These are phyloP conservation scores for Penicillium olsonii DNA, from an alignment of 2,329 filamentous ascomycete genomes.

Conservation along the genomic window DNA sequence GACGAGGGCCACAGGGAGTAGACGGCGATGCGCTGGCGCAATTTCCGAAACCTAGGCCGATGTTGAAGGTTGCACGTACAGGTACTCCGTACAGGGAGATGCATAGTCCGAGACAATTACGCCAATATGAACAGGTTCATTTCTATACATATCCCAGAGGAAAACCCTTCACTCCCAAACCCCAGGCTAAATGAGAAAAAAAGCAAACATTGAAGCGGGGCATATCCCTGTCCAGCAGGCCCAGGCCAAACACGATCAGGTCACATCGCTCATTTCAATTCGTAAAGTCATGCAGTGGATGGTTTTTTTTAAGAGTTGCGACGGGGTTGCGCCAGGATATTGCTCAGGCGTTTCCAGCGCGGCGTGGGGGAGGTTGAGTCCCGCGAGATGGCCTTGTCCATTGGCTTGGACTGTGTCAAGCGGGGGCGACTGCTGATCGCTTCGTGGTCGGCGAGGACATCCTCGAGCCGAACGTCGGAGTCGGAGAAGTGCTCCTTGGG, in stretches of 20 bases:
- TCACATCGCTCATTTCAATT: constrained; percentile 10
- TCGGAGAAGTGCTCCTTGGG: constrained; percentile 40
- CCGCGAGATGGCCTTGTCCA: constrained; percentile 30
- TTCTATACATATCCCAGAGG: too few relatives aligned
- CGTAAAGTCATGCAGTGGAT: constrained; percentile 8
- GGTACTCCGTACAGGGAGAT: not conserved
- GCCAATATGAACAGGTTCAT: too few relatives aligned
- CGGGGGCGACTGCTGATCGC: constrained; percentile 37
- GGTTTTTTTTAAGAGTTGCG: constrained; percentile 19
- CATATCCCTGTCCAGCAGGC: constrained; percentile 2
- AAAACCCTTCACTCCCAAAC: not conserved
- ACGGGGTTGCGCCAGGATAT: constrained; percentile 32
- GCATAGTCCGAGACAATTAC: too few relatives aligned
- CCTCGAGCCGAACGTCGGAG: constrained; percentile 46
- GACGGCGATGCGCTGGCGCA: not conserved
- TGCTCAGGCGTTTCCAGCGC: constrained; percentile 37
- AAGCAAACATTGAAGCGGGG: not conserved
- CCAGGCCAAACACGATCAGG: not conserved
- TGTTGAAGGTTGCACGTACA: too few relatives aligned
- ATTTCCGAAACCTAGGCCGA: not conserved
- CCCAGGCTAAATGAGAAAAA: not conserved
- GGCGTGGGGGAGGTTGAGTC: constrained; percentile 29
- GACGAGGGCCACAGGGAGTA: too few relatives aligned
- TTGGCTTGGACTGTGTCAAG: constrained; percentile 38
- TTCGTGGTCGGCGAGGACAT: constrained; percentile 45